Base-by-base conservation (phyloP, 2,329 filamentous ascomycete species). In the Calonectria hongkongensis region DNA sequence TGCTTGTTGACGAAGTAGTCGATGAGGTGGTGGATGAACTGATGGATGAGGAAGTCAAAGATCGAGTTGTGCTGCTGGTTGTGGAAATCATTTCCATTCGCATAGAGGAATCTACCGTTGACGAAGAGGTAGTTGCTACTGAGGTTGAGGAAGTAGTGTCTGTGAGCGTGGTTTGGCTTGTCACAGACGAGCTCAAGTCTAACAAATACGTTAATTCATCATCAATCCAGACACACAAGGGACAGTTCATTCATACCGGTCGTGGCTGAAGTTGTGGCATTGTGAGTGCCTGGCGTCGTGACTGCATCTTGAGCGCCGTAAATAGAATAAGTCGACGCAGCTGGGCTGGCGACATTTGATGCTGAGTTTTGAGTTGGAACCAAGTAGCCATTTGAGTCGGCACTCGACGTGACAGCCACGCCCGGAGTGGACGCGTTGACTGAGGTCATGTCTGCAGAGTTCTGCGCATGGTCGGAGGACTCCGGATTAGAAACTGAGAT, bases 401-500 rank as follows among this genome's bases (percentile, higher is more conserved):
- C 70, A 66, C 69, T 70, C 28, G 76, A 73, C 27, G 78, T 74
- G 60, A 66, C 63, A 63, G 74, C 73, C 63, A 73, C 70, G 45
- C 68, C 68, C 62, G 71, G 67, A 18, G 66, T 72, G 67, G 76
- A 74, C 16, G 72, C 73, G 41, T 68, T 70, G 36, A 73, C 68
- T 33, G 75, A 66, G 28, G 76, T 79, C 75, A 79, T 73, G 21
- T 74, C 74, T 58, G 73, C 66, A n/a, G 75, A 70, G 60, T 76
- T 62, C 60, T 75, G 72, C 39, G 78, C 72, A 78, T 79, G 62
- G 67, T 76, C 74, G 68, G 75, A 80, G 33, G 75, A 73, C 47
- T 78, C 79, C 48, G 77, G 78, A 70, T 77, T 70, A 33, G 84
- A 79, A 75, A 81, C 81, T 71, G 80, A 79, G 73, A 84, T 76